Percentiles rank a stretch among this genome's conserved stretches.
Conservation (phyloP, 2,329 filamentous ascomycete species). For the Penicillium vulpinum region DNA sequence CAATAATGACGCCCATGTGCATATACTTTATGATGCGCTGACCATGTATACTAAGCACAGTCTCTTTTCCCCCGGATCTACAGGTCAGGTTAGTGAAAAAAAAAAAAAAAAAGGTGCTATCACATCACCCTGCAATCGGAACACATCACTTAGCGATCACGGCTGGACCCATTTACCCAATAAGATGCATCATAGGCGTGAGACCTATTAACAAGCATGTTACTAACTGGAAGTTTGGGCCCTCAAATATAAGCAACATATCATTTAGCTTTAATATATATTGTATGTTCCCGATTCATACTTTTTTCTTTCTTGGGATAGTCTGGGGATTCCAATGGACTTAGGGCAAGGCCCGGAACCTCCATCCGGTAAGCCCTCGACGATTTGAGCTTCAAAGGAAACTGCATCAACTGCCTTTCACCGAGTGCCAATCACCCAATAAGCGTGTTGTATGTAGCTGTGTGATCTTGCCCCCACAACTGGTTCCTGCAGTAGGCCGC, state of each 20-base stretch:
- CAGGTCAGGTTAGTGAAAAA: conserved; percentile 12
- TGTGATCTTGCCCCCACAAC: conserved; percentile 17
- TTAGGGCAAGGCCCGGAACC: conserved; percentile 8
- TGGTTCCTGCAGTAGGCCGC: conserved; percentile 42
- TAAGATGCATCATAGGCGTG: conserved; percentile 19
- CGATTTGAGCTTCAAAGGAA: conserved; percentile 8
- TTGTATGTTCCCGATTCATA: background rate
- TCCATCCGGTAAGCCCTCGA: background rate
- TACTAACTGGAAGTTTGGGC: conserved; percentile 4
- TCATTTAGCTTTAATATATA: background rate
- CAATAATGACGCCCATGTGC: conserved; percentile 4
- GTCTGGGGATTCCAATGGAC: conserved; percentile 6
- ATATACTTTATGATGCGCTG: background rate
- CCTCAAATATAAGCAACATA: background rate
- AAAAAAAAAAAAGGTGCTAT: conserved; percentile 11
- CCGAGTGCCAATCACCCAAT: background rate
- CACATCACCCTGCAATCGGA: conserved; percentile 25
- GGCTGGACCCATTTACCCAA: conserved; percentile 18
- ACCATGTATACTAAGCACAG: background rate
- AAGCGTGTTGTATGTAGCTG: background rate
- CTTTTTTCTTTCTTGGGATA: background rate
- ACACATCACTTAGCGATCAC: conserved; percentile 26
- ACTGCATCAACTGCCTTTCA: conserved; percentile 8
- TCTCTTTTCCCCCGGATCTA: conserved; percentile 16
- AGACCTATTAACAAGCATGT: conserved; percentile 5